A percentile compares a stretch with the other conserved stretches of the same genome.
Conservation (phyloP, 2,329 filamentous ascomycete species). For the Madurella fahalii region DNA sequence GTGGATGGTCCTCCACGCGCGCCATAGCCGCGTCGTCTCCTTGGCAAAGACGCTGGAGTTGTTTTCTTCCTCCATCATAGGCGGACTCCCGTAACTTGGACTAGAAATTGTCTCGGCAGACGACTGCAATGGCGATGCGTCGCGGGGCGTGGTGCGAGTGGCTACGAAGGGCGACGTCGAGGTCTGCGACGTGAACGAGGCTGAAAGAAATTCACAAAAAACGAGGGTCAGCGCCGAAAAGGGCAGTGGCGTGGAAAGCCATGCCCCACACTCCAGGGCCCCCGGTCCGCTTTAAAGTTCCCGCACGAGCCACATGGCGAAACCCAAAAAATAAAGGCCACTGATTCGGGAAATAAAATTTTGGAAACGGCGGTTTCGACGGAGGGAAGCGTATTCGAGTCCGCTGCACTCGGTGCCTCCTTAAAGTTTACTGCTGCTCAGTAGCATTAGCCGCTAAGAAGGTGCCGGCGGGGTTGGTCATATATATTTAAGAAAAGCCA, state of each 20-base stretch:
- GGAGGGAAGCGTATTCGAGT: neutral
- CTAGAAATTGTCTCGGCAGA: neutral
- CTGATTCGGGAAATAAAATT: neutral
- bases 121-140: too few species aligned
- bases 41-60: constrained; percentile 36
- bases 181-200: neutral
- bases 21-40: constrained; percentile 72
- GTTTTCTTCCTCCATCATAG: constrained; percentile 42
- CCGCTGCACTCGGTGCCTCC: neutral
- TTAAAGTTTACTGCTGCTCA: neutral
- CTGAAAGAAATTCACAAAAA: neutral
- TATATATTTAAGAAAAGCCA: neutral
- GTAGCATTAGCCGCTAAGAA: neutral
- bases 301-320: neutral
- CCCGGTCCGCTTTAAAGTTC: neutral
- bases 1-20: constrained; percentile 86
- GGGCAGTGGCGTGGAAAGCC: neutral
- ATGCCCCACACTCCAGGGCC: neutral
- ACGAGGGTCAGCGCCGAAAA: neutral
- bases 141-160: neutral
- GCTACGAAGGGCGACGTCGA: neutral
- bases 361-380: neutral
- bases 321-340: neutral
- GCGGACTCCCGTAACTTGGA: neutral
- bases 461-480: neutral